Evolutionary conservation across 2,329 filamentous ascomycete genomes (phyloP), one percentile per base, ranked within the genome.

Genomic region (Emmonsiellopsis sp.): DNA sequence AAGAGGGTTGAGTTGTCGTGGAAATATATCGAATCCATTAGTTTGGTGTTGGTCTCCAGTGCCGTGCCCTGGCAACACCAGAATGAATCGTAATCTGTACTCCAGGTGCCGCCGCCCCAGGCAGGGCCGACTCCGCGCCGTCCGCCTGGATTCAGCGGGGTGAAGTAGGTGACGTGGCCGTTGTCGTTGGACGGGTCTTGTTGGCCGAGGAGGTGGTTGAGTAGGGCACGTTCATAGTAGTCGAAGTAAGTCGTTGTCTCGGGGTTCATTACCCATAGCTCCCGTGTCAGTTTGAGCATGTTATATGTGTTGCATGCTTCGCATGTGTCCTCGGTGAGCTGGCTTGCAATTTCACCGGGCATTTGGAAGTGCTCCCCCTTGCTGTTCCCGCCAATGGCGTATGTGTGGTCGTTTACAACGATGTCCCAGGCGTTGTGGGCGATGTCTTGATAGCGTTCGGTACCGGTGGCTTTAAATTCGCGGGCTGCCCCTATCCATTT

Each of bases 241-340:
- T 80, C 77, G 56, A 80, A 78, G 61, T 79, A 79, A 1, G 65
- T 62, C 2, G 71, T 62, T 14, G 64, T 65, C 0, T 57, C 62
- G 0, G 75, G 74, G 32, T 75, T 66, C 34, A 44, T 21, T 13
- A 68, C 62, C 72, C 73, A 80, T 4, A 80, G 67, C 52, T 79
- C 76, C 0, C 76, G 70, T 0, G 77, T 78, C 37, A 80, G 63
- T 60, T 79, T 79, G 45, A 80, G 73, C 77, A 80, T 80, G 58
- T 80, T 80, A 61, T 79, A 79, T 0, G 75, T 76, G 61, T 80
- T 79, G 63, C 77, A 80, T 2, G 70, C 70, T 62, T 80, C 77
- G 44, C 70, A 72, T 0, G 77, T 79, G 59, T 80, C 77, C 0
- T 64, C 59, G 3, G 62, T 63, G 9, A 80, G 64, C 50, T 70